Percentiles rank a stretch among this genome's conserved stretches.
Conservation (phyloP, 2,329 filamentous ascomycete genomes). For the Periconia sp. region DNA sequence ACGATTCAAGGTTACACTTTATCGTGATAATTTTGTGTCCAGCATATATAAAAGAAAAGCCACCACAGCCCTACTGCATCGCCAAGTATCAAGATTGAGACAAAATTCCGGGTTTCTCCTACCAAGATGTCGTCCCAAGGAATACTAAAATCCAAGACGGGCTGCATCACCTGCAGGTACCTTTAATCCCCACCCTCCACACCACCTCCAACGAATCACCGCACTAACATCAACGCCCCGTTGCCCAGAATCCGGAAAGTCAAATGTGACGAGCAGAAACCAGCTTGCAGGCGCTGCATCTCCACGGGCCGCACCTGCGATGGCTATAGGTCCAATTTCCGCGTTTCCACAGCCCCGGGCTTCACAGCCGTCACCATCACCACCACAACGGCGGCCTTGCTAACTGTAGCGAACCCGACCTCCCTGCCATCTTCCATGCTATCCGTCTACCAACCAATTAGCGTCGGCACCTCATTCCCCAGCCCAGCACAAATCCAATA, state of each 20-base stretch:
- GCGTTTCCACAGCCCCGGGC: background rate
- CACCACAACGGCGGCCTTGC: background rate
- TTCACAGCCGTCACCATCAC: background rate
- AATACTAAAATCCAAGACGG: constrained; percentile 2
- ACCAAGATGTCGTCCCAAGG: background rate
- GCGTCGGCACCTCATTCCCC: background rate
- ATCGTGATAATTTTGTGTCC: too few relatives aligned
- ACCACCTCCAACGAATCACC: background rate
- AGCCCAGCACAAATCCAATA: background rate
- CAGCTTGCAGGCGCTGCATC: constrained; percentile 38
- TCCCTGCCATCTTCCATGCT: background rate
- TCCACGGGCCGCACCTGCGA: constrained; percentile 43
- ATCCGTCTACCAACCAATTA: background rate
- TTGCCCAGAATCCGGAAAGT: constrained; percentile 22
- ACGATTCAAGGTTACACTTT: too few relatives aligned
- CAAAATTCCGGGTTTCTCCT: too few relatives aligned
- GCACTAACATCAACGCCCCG: background rate
- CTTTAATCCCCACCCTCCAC: background rate
- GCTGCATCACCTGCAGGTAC: constrained; percentile 31
- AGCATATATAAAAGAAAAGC: too few relatives aligned
- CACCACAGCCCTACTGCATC: too few relatives aligned
- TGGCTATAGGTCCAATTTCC: constrained; percentile 41
- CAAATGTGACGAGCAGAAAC: constrained; percentile 42
- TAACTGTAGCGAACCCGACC: background rate
- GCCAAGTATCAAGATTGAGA: too few relatives aligned